Evolutionary conservation across 164 flowering plant species (phyloP), one percentile per base, ranked within the genome.

Genomic region (Annona cherimola): DNA sequence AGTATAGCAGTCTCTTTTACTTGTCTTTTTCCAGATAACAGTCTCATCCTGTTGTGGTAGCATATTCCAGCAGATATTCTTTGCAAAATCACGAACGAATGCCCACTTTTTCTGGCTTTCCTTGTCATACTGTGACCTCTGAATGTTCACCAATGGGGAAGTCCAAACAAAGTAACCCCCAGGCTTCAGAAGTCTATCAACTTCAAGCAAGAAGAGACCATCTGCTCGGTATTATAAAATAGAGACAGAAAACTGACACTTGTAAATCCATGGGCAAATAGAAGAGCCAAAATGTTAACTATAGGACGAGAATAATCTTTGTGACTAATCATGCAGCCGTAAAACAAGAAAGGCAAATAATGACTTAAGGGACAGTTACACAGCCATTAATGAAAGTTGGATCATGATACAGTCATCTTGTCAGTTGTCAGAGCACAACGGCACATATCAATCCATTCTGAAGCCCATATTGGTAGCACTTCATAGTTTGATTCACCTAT

Each of bases 161-260:
- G 98, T 96, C 99, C 97, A 96, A 67, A 93, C 99, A 82, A 93
- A 96, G 78, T 90, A 96, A 78, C 99, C 98, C 69, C 99, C 98
- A 54, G 99, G 97, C 81, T 85, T 87, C 79, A 96, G 76, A 72
- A 96, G 86, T 82, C 99, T 89, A 79, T 96, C 98, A 66, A 75
- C 94, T 85, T 96, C 99, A 76, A 92, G 73, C 76, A 96, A 78
- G 83, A 80, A 78, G 57, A 81, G 81, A 39, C 99, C 99, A 82
- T 89, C 98, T 96, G 94, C 72, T 79, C 73, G 76, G 40, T 69
- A 68, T 64, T 62, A 74, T 41, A 64, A 14, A 40, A 64, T 12
- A 14, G 18, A 64, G 44, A 39, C n/a, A 35, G 41, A 43, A 64
- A 16, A 61, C 64, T 61, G 9, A 5, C 26, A 39, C 26, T 39